phyloP scores from a whole-genome alignment of 1,284 basidiomycete species.

The Cystobasidiaceae sp. region DNA sequence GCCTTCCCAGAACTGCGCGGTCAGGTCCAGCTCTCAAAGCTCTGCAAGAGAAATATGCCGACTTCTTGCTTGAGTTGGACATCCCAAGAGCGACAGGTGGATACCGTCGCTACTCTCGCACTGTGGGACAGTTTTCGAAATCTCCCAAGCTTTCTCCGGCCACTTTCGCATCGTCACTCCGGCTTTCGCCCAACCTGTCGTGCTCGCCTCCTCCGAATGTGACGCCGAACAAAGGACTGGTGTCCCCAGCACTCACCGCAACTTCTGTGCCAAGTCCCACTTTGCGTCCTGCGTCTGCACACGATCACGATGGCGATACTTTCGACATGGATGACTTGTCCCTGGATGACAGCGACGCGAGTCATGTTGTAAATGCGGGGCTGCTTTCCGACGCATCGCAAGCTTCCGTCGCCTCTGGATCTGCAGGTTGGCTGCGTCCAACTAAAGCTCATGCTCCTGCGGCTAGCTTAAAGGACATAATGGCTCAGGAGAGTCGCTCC shows the following conservation, averaged over 20 bases:
- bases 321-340: slow-evolving; percentile 50
- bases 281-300: slow-evolving; percentile 31
- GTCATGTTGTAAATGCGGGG: not conserved
- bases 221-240: slow-evolving; percentile 31
- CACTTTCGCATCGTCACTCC: slow-evolving; percentile 40
- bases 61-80: slow-evolving; percentile 76
- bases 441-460: slow-evolving; percentile 31
- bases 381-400: not conserved
- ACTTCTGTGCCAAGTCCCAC: slow-evolving; percentile 30
- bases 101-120: slow-evolving; percentile 37
- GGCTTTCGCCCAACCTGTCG: slow-evolving; percentile 32
- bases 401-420: not conserved
- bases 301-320: slow-evolving; percentile 46
- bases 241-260: slow-evolving; percentile 12
- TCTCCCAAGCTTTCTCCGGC: slow-evolving; percentile 54
- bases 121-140: slow-evolving; percentile 47
- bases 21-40: slow-evolving; percentile 56
- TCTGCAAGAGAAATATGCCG: slow-evolving; percentile 61
- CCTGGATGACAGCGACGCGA: slow-evolving; percentile 33
- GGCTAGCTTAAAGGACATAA: slow-evolving; percentile 42
- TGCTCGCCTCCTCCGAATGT: slow-evolving; percentile 20
- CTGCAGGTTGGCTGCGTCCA: slow-evolving; percentile 16
- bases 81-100: slow-evolving; percentile 64
- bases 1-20: slow-evolving; percentile 60
- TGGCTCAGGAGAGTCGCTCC: slow-evolving; percentile 33